These are phyloP conservation scores for Auricularia sp. DNA, from an alignment of 768 basidiomycete genomes.

Conservation along the genomic window DNA sequence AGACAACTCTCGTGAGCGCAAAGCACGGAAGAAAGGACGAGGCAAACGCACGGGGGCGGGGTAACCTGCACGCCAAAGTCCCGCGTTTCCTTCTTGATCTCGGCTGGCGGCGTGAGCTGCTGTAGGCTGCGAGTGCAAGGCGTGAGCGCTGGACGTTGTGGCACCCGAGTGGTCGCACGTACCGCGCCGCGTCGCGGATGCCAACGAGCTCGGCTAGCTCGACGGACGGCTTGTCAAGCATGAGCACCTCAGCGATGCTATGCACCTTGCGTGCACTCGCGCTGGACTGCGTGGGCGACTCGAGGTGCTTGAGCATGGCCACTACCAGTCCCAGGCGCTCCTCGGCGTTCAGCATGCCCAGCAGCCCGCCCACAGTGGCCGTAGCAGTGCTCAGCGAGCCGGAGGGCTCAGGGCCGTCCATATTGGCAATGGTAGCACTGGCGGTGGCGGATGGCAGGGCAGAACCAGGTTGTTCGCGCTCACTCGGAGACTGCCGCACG, in stretches of 20 bases:
- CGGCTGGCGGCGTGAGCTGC: background rate
- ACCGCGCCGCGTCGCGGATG: background rate
- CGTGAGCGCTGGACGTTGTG: background rate
- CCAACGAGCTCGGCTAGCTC: background rate
- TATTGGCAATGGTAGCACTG: background rate
- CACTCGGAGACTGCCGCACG: too few relatives aligned
- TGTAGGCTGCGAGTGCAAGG: background rate
- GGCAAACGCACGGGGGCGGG: background rate
- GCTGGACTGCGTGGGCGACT: background rate
- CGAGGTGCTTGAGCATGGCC: background rate
- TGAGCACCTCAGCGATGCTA: background rate
- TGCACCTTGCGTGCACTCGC: background rate
- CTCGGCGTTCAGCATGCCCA: background rate
- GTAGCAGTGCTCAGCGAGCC: background rate
- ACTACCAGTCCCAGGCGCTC: background rate
- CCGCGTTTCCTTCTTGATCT: background rate
- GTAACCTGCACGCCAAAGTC: background rate
- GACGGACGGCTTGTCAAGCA: background rate
- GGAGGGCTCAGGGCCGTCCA: background rate
- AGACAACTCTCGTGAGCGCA: too few relatives aligned
- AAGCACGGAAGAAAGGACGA: background rate
- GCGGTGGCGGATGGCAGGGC: too few relatives aligned
- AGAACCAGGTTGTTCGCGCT: too few relatives aligned
- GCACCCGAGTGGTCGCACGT: background rate
- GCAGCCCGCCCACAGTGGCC: background rate